Evolutionary conservation across 2,329 filamentous ascomycete species (phyloP).

Genomic region (Mariannaea sp.): DNA sequence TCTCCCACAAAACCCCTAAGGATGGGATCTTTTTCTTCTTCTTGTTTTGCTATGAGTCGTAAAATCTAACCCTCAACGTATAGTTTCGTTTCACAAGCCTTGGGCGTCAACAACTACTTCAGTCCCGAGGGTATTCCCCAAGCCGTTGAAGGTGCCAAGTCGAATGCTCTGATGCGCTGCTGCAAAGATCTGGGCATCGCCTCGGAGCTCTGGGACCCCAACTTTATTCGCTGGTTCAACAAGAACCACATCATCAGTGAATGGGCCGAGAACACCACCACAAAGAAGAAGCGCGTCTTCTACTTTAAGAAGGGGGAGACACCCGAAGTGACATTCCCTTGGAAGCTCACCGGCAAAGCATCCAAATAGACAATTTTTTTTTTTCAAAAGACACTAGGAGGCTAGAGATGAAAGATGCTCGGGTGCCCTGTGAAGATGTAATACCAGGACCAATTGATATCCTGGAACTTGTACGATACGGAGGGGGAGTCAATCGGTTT

Average conservation of each 20-base stretch:
- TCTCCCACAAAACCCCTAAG: slow-evolving; percentile 1
- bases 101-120: slow-evolving; percentile 95
- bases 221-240: slow-evolving; percentile 85
- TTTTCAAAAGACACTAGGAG: too few species aligned
- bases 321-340: slow-evolving; percentile 74
- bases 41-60: background rate
- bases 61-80: background rate
- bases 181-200: slow-evolving; percentile 97
- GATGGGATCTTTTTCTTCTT: too few species aligned
- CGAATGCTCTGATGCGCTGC: slow-evolving; percentile 95
- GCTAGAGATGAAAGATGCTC: background rate
- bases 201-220: slow-evolving; percentile 94
- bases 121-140: slow-evolving; percentile 87
- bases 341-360: slow-evolving; percentile 44
- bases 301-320: slow-evolving; percentile 71
- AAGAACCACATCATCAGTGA: slow-evolving; percentile 75
- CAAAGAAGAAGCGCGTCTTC: slow-evolving; percentile 88
- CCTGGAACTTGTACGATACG: slow-evolving; percentile 19
- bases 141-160: slow-evolving; percentile 95
- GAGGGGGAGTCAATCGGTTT: background rate
- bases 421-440: background rate
- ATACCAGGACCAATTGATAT: background rate
- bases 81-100: slow-evolving; percentile 88
- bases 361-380: background rate
- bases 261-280: slow-evolving; percentile 86